These are phyloP conservation scores for Microcyclospora tardicrescens DNA, from an alignment of 2,329 filamentous ascomycete species.

Conservation along the genomic window DNA sequence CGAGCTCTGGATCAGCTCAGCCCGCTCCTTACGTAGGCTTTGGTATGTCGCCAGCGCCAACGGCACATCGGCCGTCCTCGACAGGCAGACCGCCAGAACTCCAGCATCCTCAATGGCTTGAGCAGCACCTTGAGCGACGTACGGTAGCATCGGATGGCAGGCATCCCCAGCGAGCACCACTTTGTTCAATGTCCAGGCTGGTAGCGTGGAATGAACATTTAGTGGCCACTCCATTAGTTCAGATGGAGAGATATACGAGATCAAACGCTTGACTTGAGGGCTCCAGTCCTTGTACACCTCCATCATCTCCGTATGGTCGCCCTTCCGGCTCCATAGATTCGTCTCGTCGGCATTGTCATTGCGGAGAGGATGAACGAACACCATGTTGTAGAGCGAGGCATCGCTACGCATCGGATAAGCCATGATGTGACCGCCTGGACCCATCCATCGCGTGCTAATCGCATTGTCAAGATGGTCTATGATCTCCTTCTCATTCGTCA, in stretches of 20 bases:
- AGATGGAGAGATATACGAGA: slow-evolving; percentile 47
- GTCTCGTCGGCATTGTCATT: slow-evolving; percentile 2
- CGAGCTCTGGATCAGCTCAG: slow-evolving; percentile 1
- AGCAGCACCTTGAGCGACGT: slow-evolving; percentile 40
- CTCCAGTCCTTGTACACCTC: slow-evolving; percentile 51
- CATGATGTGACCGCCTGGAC: slow-evolving; percentile 8
- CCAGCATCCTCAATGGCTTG: slow-evolving; percentile 43
- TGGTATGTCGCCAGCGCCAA: neutral
- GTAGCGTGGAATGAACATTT: too few relatives aligned
- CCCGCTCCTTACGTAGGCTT: slow-evolving; percentile 1
- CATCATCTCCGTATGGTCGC: slow-evolving; percentile 48
- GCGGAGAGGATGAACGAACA: slow-evolving; percentile 6
- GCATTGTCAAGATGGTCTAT: slow-evolving; percentile 20
- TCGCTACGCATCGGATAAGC: slow-evolving; percentile 9
- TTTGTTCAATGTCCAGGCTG: too few relatives aligned
- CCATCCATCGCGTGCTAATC: slow-evolving; percentile 8
- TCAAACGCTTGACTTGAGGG: slow-evolving; percentile 44
- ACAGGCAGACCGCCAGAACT: slow-evolving; percentile 21
- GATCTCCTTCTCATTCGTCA: too few relatives aligned
- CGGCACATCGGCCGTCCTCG: neutral
- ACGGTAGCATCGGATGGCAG: slow-evolving; percentile 41
- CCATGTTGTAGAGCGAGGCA: slow-evolving; percentile 9
- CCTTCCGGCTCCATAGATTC: slow-evolving; percentile 51
- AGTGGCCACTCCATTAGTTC: slow-evolving; percentile 28
- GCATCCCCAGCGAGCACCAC: slow-evolving; percentile 44